phyloP scores from a whole-genome alignment of 495 filamentous ascomycete genomes.

The Penicillium lividum region DNA sequence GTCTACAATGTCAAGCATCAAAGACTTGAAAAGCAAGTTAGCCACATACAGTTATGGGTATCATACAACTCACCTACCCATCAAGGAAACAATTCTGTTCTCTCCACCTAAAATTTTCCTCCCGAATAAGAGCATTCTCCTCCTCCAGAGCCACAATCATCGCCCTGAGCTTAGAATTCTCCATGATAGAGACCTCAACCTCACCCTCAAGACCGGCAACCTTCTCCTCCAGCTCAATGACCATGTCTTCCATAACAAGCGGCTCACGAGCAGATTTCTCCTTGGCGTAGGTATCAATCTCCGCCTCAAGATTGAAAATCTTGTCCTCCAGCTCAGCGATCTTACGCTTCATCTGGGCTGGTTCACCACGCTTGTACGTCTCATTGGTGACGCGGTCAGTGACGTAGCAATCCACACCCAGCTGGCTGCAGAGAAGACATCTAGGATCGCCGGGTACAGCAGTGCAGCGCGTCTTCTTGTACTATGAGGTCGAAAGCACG shows the following conservation, averaged over 20 bases:
- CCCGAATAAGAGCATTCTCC: not conserved
- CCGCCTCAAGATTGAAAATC: not conserved
- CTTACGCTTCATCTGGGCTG: slow-evolving; percentile 6
- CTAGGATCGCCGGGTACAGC: too few relatives aligned
- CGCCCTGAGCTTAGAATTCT: too few relatives aligned
- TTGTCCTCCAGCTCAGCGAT: slow-evolving; percentile 1
- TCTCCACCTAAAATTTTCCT: not conserved
- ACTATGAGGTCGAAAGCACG: not conserved
- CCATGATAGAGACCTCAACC: not conserved
- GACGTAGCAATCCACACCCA: slow-evolving; percentile 64
- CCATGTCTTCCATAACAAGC: not conserved
- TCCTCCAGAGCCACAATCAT: not conserved
- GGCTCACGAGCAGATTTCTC: too few relatives aligned
- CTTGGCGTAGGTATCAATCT: not conserved
- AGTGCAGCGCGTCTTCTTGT: not conserved
- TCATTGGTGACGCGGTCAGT: slow-evolving; percentile 87
- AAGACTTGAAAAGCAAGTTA: too few relatives aligned
- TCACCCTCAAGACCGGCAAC: not conserved
- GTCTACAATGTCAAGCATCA: too few relatives aligned
- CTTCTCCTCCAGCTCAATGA: not conserved
- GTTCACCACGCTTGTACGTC: slow-evolving; percentile 66
- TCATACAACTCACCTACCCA: too few relatives aligned
- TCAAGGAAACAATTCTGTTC: too few relatives aligned
- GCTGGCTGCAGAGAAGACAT: not conserved
- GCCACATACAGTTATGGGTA: too few relatives aligned